A percentile compares a stretch with the other conserved stretches of the same genome.
These are phyloP conservation scores for Rostrohypoxylon terebratum DNA, from an alignment of 495 filamentous ascomycete genomes.

Conservation along the genomic window DNA sequence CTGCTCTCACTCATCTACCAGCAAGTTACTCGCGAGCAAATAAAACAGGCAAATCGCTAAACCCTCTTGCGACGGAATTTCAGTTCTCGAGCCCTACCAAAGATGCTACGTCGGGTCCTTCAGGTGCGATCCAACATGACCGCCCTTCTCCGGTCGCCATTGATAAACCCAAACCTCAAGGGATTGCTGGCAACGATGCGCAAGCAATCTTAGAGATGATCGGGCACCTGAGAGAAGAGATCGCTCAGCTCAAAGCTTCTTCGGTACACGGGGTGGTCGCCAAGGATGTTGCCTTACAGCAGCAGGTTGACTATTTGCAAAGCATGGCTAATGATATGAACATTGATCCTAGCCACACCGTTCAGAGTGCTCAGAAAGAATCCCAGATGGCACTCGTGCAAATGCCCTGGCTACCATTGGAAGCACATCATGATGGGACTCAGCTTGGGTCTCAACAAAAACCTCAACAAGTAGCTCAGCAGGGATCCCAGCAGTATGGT, in stretches of 20 bases:
- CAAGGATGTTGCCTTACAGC: not conserved
- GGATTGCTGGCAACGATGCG: not conserved
- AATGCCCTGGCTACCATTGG: not conserved
- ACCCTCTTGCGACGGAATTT: constrained; percentile 43
- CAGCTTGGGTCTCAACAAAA: not conserved
- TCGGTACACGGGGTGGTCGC: no score
- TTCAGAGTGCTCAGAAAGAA: not conserved
- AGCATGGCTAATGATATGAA: not conserved
- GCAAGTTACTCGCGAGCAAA: not conserved
- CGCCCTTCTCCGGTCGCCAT: not conserved
- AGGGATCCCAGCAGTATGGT: not conserved
- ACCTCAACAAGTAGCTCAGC: not conserved
- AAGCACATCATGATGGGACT: no score
- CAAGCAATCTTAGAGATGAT: constrained; percentile 1
- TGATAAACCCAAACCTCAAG: not conserved
- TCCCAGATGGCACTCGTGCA: not conserved
- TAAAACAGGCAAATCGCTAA: constrained; percentile 26
- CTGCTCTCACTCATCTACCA: not conserved
- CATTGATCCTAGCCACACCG: not conserved
- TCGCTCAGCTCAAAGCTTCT: constrained; percentile 12
- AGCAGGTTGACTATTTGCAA: not conserved
- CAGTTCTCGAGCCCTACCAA: not conserved
- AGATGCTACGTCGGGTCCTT: not conserved
- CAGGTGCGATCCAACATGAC: not conserved
- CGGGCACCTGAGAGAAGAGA: not conserved